These are phyloP conservation scores for Fusarium torreyae DNA, from an alignment of 2,329 filamentous ascomycete genomes.

Conservation along the genomic window DNA sequence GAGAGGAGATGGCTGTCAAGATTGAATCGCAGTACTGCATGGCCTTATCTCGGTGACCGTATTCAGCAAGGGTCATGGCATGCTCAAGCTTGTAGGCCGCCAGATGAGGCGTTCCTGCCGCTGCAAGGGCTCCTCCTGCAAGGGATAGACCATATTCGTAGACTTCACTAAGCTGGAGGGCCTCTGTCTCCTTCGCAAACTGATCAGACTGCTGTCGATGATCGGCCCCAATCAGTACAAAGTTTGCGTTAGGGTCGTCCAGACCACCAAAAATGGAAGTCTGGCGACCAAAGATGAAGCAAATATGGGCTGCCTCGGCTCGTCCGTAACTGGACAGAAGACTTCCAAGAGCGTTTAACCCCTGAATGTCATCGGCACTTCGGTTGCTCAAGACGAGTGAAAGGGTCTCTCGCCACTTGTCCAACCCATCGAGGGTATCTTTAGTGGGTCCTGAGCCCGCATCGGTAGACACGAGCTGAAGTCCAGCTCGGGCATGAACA, in stretches of 20 bases:
- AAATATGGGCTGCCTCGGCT: constrained; percentile 92
- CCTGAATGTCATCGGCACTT: constrained; percentile 82
- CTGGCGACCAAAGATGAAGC: constrained; percentile 87
- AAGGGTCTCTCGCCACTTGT: constrained; percentile 95
- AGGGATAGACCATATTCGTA: constrained; percentile 92
- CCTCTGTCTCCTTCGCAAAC: constrained; percentile 84
- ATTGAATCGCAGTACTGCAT: constrained; percentile 94
- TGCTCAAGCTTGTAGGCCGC: constrained; percentile 93
- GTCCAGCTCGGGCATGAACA: constrained; percentile 89
- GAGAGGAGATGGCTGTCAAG: constrained; percentile 79
- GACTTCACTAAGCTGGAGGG: constrained; percentile 93
- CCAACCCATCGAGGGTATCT: constrained; percentile 86
- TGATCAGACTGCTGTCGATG: constrained; percentile 79
- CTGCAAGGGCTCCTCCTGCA: constrained; percentile 66
- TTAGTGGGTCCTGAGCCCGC: constrained; percentile 72
- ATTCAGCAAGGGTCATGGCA: constrained; percentile 86
- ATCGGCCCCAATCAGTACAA: constrained; percentile 89
- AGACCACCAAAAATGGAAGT: constrained; percentile 82
- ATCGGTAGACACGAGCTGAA: constrained; percentile 89
- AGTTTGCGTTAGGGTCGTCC: constrained; percentile 83
- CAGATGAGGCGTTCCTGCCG: constrained; percentile 81
- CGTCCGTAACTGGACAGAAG: constrained; percentile 89
- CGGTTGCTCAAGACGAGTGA: constrained; percentile 90
- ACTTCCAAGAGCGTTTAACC: constrained; percentile 84
- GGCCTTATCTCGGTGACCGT: constrained; percentile 85